Base-by-base conservation (phyloP, 2,329 filamentous ascomycete genomes). In the Talaromyces atroroseus region DNA sequence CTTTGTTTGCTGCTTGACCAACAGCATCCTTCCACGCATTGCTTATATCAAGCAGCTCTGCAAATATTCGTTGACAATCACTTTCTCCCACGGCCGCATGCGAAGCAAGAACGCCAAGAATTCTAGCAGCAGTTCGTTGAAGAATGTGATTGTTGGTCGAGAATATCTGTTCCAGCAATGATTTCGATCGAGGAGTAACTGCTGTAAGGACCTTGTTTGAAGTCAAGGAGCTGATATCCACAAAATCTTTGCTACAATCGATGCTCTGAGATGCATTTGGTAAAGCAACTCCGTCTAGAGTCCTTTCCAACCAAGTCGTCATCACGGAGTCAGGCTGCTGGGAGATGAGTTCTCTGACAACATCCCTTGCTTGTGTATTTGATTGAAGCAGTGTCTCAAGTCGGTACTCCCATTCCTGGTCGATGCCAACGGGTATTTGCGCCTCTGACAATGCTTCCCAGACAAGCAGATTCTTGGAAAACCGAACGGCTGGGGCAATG, bases 401-500 rank as follows among this genome's bases (percentile, higher is more conserved):
- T 62, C 88, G 87, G 47, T 86, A 80, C 67, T 91, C 88, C 94
- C 94, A 97, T 60, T 92, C 89, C 47, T 87, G 84, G 62, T 92
- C 87, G 23, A 90, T 70, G 10, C 81, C 79, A 23, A 80, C 69
- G 2, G 70, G 67, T 14, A 79, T 71, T 0, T 70, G 66, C 12
- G 75, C 74, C 12, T 73, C 67, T 16, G 64, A 64, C 24, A 86
- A 71, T 42, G 84, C 82, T 65, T 83, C 75, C 61, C 81, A 77
- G 36, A 87, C 73, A 3, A 87, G 72, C 29, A 87, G 77, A 55
- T 82, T 80, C 18, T 83, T 78, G 59, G 84, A 84, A 63, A 91
- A 95, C 5, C 79, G 79, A 24, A 94, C 77, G 1, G 89, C 84
- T n/a, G 85, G 75, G 0, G 85, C 79, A 58, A 91, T 86, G 0